Percentiles rank a stretch among this genome's conserved stretches.
Evolutionary conservation across 139 green algal genomes (phyloP).

Genomic region (Chara braunii): DNA sequence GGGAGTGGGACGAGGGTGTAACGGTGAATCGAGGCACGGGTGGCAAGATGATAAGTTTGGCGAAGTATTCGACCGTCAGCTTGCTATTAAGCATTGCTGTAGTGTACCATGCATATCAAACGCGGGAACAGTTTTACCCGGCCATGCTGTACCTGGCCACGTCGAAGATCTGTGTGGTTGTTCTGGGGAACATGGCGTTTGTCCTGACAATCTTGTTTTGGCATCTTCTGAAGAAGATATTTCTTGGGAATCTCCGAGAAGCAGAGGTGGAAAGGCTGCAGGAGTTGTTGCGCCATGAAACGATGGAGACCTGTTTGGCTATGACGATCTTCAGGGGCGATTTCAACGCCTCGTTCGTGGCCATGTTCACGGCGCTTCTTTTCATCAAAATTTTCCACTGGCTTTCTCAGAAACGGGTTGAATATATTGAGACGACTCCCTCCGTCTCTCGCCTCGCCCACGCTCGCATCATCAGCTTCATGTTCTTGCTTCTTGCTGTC

Average conservation of each 20-base stretch:
- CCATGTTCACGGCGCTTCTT: slow-evolving; percentile 82
- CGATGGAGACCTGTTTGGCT: slow-evolving; percentile 95
- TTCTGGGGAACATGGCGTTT: slow-evolving; percentile 86
- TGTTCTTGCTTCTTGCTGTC: slow-evolving; percentile 66
- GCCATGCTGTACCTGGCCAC: slow-evolving; percentile 80
- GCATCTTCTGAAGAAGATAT: slow-evolving; percentile 52
- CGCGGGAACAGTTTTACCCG: slow-evolving; percentile 89
- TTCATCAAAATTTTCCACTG: slow-evolving; percentile 96
- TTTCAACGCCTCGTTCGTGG: slow-evolving; percentile 74
- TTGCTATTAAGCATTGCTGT: slow-evolving; percentile 44
- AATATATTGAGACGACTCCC: slow-evolving; percentile 76
- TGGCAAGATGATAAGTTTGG: slow-evolving; percentile 30
- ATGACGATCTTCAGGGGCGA: slow-evolving; percentile 95
- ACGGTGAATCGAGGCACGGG: too few species aligned
- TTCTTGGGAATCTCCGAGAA: slow-evolving; percentile 84
- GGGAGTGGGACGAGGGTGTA: too few species aligned
- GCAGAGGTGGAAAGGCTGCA: slow-evolving; percentile 86
- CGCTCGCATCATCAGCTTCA: slow-evolving; percentile 66
- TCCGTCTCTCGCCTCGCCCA: slow-evolving; percentile 66
- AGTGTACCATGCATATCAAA: slow-evolving; percentile 84
- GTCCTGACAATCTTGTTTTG: slow-evolving; percentile 57
- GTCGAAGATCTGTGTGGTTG: slow-evolving; percentile 81
- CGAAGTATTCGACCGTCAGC: slow-evolving; percentile 28
- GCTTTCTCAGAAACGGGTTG: slow-evolving; percentile 65
- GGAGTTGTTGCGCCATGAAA: slow-evolving; percentile 67